Conservation (phyloP, 148 eudicot genomes). For the Nepenthes mirabilis region DNA sequence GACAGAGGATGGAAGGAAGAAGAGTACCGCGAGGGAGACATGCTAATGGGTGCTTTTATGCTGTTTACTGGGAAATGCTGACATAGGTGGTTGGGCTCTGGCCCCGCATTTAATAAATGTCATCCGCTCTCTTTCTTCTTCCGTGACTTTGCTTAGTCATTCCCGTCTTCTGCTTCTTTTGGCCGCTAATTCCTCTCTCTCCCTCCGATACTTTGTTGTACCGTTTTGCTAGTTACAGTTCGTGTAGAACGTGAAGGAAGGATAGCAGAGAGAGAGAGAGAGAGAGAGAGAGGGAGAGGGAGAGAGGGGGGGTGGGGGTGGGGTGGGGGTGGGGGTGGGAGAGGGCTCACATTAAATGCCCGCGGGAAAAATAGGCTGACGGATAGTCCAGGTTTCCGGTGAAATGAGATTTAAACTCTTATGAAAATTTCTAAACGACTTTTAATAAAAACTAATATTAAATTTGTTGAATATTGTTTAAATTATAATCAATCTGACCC, state of each 20-base stretch:
- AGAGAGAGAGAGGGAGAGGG: too few species aligned
- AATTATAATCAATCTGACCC: too few species aligned
- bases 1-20: not conserved
- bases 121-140: not conserved
- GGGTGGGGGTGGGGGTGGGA: not conserved
- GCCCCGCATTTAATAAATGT: not conserved
- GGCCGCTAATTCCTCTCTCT: not conserved
- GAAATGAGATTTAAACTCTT: too few species aligned
- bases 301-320: not conserved
- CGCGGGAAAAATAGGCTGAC: constrained; percentile 4
- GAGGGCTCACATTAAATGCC: constrained; percentile 2
- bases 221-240: not conserved
- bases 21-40: not conserved
- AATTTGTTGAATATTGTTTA: too few species aligned
- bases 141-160: not conserved
- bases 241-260: not conserved
- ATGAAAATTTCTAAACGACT: too few species aligned
- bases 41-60: not conserved
- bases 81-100: not conserved
- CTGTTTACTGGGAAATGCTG: not conserved
- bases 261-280: not conserved
- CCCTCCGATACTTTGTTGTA: not conserved
- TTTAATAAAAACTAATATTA: too few species aligned
- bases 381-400: too few species aligned
- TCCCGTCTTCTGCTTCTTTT: not conserved